These are phyloP conservation scores for Linderina pennispora DNA, from an alignment of 192 early-diverging fungal genomes.

Conservation along the genomic window DNA sequence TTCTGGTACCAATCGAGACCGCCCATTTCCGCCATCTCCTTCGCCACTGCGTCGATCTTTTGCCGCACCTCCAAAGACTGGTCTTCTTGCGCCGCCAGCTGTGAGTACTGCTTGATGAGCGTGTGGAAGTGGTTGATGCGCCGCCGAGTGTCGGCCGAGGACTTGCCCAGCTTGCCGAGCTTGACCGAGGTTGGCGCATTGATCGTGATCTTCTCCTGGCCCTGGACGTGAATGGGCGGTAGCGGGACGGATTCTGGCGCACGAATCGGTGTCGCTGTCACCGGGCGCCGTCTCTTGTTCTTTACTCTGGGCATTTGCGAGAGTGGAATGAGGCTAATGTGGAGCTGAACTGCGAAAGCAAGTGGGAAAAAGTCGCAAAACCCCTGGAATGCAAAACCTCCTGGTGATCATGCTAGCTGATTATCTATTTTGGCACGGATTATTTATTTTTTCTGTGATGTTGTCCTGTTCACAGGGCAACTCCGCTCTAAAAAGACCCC, in stretches of 20 bases:
- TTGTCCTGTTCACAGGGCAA: too few species aligned
- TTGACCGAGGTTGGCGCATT: neutral
- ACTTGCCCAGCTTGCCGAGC: conserved; percentile 47
- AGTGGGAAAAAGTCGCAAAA: too few species aligned
- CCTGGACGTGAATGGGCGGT: conserved; percentile 31
- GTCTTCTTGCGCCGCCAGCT: conserved; percentile 21
- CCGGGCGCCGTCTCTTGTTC: neutral
- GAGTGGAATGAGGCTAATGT: too few species aligned
- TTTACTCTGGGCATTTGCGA: too few species aligned
- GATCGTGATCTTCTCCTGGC: conserved; percentile 21
- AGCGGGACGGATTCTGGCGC: conserved; percentile 2
- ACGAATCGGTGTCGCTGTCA: neutral
- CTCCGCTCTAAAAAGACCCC: too few species aligned
- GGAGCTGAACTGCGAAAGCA: too few species aligned
- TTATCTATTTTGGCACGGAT: too few species aligned
- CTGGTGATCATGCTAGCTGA: too few species aligned
- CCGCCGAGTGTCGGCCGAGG: conserved; percentile 56
- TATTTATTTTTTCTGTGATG: too few species aligned
- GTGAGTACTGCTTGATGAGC: conserved; percentile 69
- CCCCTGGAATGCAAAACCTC: too few species aligned
- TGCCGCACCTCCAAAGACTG: conserved; percentile 42
- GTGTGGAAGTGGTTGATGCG: conserved; percentile 75
- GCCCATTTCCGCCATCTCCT: conserved; percentile 55
- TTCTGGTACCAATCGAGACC: conserved; percentile 86
- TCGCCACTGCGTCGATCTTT: conserved; percentile 7